These are phyloP conservation scores for Hypomyces perniciosus DNA, from an alignment of 2,329 filamentous ascomycete species.

Conservation along the genomic window DNA sequence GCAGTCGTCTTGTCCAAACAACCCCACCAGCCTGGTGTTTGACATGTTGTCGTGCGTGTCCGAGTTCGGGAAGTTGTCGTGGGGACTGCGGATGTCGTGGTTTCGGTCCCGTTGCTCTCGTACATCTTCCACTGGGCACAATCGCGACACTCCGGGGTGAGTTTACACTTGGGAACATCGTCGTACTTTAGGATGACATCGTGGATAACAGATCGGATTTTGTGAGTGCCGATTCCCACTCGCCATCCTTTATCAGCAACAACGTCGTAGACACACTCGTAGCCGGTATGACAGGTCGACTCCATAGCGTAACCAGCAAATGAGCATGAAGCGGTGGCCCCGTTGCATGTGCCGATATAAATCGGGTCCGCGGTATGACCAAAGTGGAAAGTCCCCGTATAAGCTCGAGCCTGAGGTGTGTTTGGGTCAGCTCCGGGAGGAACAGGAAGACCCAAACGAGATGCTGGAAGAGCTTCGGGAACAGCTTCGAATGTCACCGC, in stretches of 20 bases:
- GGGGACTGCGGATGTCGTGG: conserved; percentile 56
- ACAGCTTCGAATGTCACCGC: conserved; percentile 92
- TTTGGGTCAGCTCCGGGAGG: conserved; percentile 72
- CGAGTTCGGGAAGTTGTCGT: conserved; percentile 58
- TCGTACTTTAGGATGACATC: conserved; percentile 85
- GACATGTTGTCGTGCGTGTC: conserved; percentile 79
- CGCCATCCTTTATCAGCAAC: conserved; percentile 89
- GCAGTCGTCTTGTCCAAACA: conserved; percentile 58
- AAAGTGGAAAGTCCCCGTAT: conserved; percentile 81
- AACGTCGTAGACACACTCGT: conserved; percentile 86
- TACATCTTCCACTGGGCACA: conserved; percentile 94
- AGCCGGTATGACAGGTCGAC: conserved; percentile 83
- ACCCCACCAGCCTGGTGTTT: conserved; percentile 91
- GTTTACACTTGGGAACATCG: conserved; percentile 66
- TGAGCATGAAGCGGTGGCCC: conserved; percentile 80
- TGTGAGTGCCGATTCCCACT: conserved; percentile 84
- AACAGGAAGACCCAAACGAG: conserved; percentile 74
- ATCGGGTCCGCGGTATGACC: conserved; percentile 95
- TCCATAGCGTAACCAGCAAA: conserved; percentile 92
- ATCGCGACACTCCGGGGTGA: conserved; percentile 76
- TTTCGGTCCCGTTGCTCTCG: conserved; percentile 81
- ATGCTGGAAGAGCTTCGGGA: conserved; percentile 81
- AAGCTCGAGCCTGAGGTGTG: conserved; percentile 62
- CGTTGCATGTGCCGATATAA: conserved; percentile 90
- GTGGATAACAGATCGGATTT: conserved; percentile 79